These are phyloP conservation scores for Colletotrichum graminicola DNA, from an alignment of 2,329 filamentous ascomycete species.

Conservation along the genomic window DNA sequence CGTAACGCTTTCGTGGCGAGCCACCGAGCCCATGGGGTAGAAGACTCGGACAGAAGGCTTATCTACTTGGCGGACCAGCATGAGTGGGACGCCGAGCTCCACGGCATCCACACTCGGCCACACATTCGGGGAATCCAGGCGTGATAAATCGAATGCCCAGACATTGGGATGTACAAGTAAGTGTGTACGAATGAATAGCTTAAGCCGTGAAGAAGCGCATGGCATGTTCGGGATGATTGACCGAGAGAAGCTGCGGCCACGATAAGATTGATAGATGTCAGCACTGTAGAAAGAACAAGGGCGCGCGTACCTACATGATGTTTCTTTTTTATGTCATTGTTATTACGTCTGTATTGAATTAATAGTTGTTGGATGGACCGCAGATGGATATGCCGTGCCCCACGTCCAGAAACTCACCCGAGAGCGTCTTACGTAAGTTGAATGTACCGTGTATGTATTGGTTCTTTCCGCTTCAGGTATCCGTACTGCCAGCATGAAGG, in stretches of 20 bases:
- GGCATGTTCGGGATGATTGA: background rate
- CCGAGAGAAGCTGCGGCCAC: background rate
- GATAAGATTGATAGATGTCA: background rate
- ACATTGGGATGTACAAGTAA: background rate
- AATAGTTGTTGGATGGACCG: too few species aligned
- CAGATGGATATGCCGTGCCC: too few species aligned
- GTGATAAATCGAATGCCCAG: conserved; percentile 22
- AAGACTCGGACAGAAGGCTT: conserved; percentile 32
- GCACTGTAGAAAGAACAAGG: background rate
- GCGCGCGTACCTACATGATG: background rate
- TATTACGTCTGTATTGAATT: too few species aligned
- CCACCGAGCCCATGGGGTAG: conserved; percentile 40
- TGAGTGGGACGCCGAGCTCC: conserved; percentile 26
- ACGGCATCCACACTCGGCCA: conserved; percentile 36
- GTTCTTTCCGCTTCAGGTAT: background rate
- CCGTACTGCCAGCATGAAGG: too few species aligned
- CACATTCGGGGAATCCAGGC: conserved; percentile 28
- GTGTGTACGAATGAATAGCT: background rate
- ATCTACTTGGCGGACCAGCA: conserved; percentile 36
- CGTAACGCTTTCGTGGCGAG: conserved; percentile 36
- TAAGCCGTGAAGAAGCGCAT: background rate
- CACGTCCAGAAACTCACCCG: background rate
- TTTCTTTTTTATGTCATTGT: too few species aligned
- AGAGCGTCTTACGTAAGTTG: background rate
- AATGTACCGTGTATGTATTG: background rate